Conservation (phyloP, 2,329 filamentous ascomycete species). For the Chaetomiaceae sp. region DNA sequence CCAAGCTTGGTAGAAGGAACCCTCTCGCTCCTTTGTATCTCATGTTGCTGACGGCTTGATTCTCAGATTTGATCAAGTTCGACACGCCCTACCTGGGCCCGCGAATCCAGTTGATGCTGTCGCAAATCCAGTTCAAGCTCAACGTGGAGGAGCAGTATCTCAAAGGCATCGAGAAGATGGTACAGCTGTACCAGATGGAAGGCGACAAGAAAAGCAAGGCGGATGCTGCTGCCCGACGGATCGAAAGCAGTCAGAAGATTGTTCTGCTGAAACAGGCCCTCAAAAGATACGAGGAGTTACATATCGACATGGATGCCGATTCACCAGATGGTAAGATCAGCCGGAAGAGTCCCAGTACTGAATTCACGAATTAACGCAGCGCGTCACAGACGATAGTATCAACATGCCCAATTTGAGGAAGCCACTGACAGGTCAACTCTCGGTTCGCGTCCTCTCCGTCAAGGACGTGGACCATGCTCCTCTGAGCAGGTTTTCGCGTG, state of each 20-base stretch:
- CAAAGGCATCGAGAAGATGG: constrained; percentile 98
- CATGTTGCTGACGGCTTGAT: neutral
- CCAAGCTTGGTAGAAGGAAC: constrained; percentile 87
- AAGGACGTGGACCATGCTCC: constrained; percentile 93
- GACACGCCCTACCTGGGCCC: constrained; percentile 93
- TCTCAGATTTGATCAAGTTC: constrained; percentile 90
- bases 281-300: constrained; percentile 94
- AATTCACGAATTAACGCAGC: too few relatives aligned
- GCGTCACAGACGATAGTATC: constrained; percentile 91
- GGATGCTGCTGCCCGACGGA: constrained; percentile 80
- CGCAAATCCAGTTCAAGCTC: constrained; percentile 96
- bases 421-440: constrained; percentile 85
- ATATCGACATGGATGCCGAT: constrained; percentile 86
- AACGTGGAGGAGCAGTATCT: constrained; percentile 99
- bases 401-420: constrained; percentile 93
- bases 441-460: constrained; percentile 79
- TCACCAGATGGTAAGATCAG: constrained; percentile 64
- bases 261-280: constrained; percentile 90
- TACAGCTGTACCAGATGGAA: constrained; percentile 93
- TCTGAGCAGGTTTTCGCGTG: constrained; percentile 74
- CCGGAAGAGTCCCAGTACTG: too few relatives aligned
- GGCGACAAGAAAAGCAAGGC: constrained; percentile 92
- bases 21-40: too few relatives aligned
- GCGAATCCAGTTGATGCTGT: constrained; percentile 97
- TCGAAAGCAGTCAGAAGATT: constrained; percentile 98